Evolutionary conservation across 441 rosid species (phyloP), one percentile per base, ranked within the genome.

Genomic region (Eruca vesicaria): DNA sequence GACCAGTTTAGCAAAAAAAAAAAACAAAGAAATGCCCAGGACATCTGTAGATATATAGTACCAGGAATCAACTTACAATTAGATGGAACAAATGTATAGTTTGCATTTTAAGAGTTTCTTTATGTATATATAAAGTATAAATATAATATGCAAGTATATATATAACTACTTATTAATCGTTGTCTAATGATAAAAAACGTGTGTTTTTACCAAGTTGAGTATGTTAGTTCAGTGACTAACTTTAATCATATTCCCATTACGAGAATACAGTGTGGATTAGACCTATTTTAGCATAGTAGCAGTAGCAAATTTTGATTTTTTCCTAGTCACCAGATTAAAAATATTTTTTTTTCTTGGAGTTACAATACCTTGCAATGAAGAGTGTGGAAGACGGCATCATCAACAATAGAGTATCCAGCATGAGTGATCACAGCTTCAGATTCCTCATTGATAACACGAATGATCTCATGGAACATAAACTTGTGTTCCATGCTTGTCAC

Each of bases 371-470:
- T 65, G 45, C 86, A 82, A 68, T 89, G 90, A 68, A 90, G 81
- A 2, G 88, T 83, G 48, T 92, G 94, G 76, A 86, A 79, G 45
- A 86, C 77, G 8, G 81, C 60, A 72, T 89, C 89, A 18, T 82
- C 78, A 31, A 75, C 79, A 53, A 66, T 73, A 21, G 91, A 85
- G 72, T 82, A 88, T 28, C 79, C 85, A 66, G 98, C 90, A 82
- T 79, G 82, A 32, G 81, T 79, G 61, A 92, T 74, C 52, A 90
- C 96, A 61, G 82, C 82, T 72, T 89, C 91, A 6, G 73, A 1
- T 75, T 89, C 94, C 21, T 90, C 90, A 28, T 75, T 87, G 19
- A 90, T 84, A 74, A 85, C 63, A 38, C 89, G 86, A 78, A 87
- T 78, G 16, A 72, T 77, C 59, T 91, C 86, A 36, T 72, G 62